Base-by-base conservation (phyloP, 495 filamentous ascomycete genomes). In the Penicillium argentinense region DNA sequence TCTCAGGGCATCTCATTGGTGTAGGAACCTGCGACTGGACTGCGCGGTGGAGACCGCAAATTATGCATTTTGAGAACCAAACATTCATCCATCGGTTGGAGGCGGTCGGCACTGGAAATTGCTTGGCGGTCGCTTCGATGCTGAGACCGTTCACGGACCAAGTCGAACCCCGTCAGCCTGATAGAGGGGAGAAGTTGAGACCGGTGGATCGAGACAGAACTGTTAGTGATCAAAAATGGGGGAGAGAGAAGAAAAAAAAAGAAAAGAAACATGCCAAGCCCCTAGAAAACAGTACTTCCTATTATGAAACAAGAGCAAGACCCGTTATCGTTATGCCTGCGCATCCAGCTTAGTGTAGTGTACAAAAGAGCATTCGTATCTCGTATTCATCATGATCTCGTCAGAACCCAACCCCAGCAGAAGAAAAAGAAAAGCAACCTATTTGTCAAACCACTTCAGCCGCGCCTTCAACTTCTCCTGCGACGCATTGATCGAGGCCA, bases 401-500 rank as follows among this genome's bases (percentile, higher is more conserved):
- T 39, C n/a, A n/a, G n/a, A n/a, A n/a, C 33, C 17, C 33, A 14
- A 4, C 22, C 14, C 23, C 30, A 9, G 19, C 16, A 11, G n/a
- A 41, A 41, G 22, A 25, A 44, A 9, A 25, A 40, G n/a, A 44
- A 45, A 44, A 44, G 7, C 21, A 4, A n/a, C n/a, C 28, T 38
- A 44, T n/a, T 33, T 51, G 39, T 45, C 48, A 7, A 64, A 39
- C 8, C 4, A 19, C 8, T 56, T 38, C 9, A 52, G 24, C 25
- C 57, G 55, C 12, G 28, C 19, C 17, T 37, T 57, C 11, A 64
- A 12, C 19, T 58, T 36, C 12, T 23, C 44, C 25, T 42, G 28
- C 8, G 54, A 47, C 48, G 59, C 34, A 2, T 32, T 11, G 16
- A 67, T 55, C 8, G 40, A 52, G 14, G 46, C 33, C 1, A 25